Base-by-base conservation (phyloP, 306 rosid species). In the Quercus alba region DNA sequence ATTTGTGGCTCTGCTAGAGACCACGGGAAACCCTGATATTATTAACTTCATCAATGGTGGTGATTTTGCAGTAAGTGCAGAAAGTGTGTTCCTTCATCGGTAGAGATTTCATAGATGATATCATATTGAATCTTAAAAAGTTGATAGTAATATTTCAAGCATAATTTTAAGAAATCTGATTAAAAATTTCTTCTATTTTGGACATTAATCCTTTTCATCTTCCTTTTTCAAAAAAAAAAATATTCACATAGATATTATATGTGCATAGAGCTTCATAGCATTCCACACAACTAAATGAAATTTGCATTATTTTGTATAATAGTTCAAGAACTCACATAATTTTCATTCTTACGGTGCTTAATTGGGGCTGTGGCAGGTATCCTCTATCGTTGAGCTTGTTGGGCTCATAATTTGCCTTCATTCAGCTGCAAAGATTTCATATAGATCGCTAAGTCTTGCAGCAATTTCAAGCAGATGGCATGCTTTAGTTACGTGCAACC, bases 401-500 rank as follows among this genome's bases (percentile, higher is more conserved):
- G 91, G 91, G 70, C 52, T 88, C 30, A 72, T 85, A 33, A 79
- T 88, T 54, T 68, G 82, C 75, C 80, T 88, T 19, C 85, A 88
- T 58, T 86, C 86, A 14, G 89, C 87, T 14, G 77, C 91, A 10
- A 88, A 85, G 70, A 85, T 88, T 56, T 81, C 91, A 28, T 89
- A 83, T 49, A 74, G 91, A 73, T 87, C 91, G 8, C 86, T 83
- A 72, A 85, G 82, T 33, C 86, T 82, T 15, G 82, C 85, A 44
- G 81, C 89, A 20, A 78, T 85, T 19, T 72, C 89, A 12, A 85
- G 85, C 79, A 75, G 84, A 85, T 87, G 88, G 91, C 91, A 87
- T 62, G 91, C 91, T 59, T 44, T 83, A 62, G 85, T 87, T 52
- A 87, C 91, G 6, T 88, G 91, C 80, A 80, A 71, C 72, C 61